A percentile compares a stretch with the other conserved stretches of the same genome.
Evolutionary conservation across 2,329 filamentous ascomycete genomes (phyloP).

Genomic region (Talaromyces albobiverticillius): DNA sequence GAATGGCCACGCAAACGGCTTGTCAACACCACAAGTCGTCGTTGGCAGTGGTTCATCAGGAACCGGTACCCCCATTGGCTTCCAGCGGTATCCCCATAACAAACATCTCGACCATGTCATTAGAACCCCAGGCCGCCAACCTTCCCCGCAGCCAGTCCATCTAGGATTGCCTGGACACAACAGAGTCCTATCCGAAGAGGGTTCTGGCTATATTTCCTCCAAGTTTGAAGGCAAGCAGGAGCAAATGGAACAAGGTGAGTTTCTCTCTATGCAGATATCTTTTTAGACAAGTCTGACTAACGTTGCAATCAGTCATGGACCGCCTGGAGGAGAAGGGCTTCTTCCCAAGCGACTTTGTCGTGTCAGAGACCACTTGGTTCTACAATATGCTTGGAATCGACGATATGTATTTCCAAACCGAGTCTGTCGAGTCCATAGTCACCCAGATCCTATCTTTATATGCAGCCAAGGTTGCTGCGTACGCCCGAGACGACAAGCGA

Average conservation of each 20-base stretch:
- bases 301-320: constrained; percentile 64
- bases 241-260: constrained; percentile 77
- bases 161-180: constrained; percentile 67
- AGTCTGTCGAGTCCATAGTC: constrained; percentile 79
- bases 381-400: constrained; percentile 97
- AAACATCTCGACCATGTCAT: constrained; percentile 58
- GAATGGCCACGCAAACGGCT: not conserved
- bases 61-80: constrained; percentile 40
- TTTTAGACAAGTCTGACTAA: constrained; percentile 21
- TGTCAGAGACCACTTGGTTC: constrained; percentile 90
- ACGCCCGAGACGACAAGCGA: constrained; percentile 86
- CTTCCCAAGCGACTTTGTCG: constrained; percentile 79
- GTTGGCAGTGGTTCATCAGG: constrained; percentile 34
- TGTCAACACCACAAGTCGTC: constrained; percentile 30
- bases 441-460: constrained; percentile 96
- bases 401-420: constrained; percentile 95
- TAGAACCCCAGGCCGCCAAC: constrained; percentile 59
- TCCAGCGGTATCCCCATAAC: constrained; percentile 47
- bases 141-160: constrained; percentile 86
- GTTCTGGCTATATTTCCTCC: constrained; percentile 90
- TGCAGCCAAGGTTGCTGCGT: constrained; percentile 92
- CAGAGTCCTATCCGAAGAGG: constrained; percentile 78
- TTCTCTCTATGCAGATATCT: not conserved
- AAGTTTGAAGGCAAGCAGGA: constrained; percentile 89
- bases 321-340: constrained; percentile 75